These are phyloP conservation scores for Ophiostoma himal-ulmi DNA, from an alignment of 2,329 filamentous ascomycete genomes.

Conservation along the genomic window DNA sequence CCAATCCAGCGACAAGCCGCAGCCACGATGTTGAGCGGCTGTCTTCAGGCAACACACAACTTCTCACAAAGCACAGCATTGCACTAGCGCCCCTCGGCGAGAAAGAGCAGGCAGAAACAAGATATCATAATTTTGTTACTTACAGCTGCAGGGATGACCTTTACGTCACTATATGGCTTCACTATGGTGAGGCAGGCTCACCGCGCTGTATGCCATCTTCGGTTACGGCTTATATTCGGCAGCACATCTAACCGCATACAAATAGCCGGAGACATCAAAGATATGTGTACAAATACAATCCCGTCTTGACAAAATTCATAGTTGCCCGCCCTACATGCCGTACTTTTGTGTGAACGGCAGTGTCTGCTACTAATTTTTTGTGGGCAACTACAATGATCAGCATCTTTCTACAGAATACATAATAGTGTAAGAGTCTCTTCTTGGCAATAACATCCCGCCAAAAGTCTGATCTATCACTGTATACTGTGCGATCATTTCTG, in stretches of 20 bases:
- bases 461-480: background rate
- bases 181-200: background rate
- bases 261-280: background rate
- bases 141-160: background rate
- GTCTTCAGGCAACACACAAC: background rate
- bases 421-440: background rate
- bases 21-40: background rate
- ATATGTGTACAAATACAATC: background rate
- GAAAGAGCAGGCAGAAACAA: background rate
- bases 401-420: background rate
- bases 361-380: background rate
- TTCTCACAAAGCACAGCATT: background rate
- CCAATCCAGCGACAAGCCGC: background rate
- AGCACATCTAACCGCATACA: background rate
- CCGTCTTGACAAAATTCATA: background rate
- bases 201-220: background rate
- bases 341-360: background rate
- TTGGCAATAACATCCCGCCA: background rate
- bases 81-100: background rate
- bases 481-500: background rate
- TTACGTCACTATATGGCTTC: background rate
- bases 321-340: background rate
- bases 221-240: background rate
- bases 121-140: background rate
- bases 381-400: too few species aligned